Evolutionary conservation across 768 basidiomycete genomes (phyloP).

Genomic region (Amanita fuliginea): DNA sequence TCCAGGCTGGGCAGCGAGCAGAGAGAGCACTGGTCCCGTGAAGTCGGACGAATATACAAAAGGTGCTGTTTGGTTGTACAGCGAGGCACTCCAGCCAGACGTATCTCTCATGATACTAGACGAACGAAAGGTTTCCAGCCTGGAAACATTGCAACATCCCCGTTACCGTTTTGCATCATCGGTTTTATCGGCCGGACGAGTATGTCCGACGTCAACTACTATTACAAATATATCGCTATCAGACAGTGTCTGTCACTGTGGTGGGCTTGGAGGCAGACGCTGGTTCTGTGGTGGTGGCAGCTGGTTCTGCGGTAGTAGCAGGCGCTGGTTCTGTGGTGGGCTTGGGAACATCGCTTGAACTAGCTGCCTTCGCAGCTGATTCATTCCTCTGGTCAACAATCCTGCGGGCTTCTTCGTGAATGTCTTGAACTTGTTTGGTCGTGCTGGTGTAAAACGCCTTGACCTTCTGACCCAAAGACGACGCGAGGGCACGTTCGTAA

Average conservation of each 20-base stretch:
- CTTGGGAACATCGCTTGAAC: not conserved
- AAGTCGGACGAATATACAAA: slow-evolving; percentile 55
- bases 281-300: too few species aligned
- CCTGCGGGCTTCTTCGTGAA: slow-evolving; percentile 86
- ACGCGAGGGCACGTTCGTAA: slow-evolving; percentile 65
- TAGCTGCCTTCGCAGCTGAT: slow-evolving; percentile 2
- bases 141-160: too few species aligned
- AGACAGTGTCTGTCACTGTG: not conserved
- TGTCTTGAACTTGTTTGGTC: slow-evolving; percentile 80
- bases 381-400: slow-evolving; percentile 53
- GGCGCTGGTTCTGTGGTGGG: not conserved
- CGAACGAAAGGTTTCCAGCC: not conserved
- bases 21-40: slow-evolving; percentile 43
- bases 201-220: not conserved
- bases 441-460: slow-evolving; percentile 77
- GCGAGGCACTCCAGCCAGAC: slow-evolving; percentile 45
- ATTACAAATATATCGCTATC: not conserved
- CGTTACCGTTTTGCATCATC: not conserved
- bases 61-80: slow-evolving; percentile 52
- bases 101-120: slow-evolving; percentile 13
- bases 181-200: not conserved
- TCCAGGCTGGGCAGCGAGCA: slow-evolving; percentile 53
- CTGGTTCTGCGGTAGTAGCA: too few species aligned
- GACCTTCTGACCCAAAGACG: slow-evolving; percentile 70
- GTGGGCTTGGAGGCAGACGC: not conserved